Conservation (phyloP, 257 asterid genomes). For the Solanum verrucosum region DNA sequence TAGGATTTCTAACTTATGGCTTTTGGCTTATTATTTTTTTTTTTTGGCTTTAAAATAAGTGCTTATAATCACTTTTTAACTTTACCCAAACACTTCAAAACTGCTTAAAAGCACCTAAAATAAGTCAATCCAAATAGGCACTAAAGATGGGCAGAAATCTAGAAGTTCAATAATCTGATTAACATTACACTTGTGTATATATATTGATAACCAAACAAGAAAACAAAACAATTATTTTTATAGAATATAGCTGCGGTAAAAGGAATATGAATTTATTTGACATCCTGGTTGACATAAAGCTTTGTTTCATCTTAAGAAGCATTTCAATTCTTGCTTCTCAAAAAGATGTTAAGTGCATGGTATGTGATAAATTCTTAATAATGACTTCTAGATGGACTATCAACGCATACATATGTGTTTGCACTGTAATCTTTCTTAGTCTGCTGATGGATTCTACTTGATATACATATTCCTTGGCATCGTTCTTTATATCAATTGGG, state of each 20-base stretch:
- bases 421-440: background rate
- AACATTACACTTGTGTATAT: background rate
- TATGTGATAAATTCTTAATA: background rate
- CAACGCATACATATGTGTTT: background rate
- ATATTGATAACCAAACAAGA: background rate
- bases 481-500: background rate
- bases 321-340: background rate
- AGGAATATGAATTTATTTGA: background rate
- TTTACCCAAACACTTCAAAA: too few species aligned
- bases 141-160: background rate
- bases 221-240: background rate
- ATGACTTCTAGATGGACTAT: background rate
- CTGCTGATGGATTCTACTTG: background rate
- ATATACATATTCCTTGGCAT: background rate
- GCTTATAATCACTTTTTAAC: too few species aligned
- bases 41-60: too few species aligned
- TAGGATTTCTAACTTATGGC: too few species aligned
- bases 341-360: background rate
- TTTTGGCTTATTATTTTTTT: too few species aligned
- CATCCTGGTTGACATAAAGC: background rate
- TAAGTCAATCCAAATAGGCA: background rate
- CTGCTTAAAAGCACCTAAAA: too few species aligned
- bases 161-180: background rate
- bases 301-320: background rate
- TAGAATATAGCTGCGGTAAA: background rate